A percentile compares a stretch with the other conserved stretches of the same genome.
Conservation (phyloP, 2,329 filamentous ascomycete genomes). For the Cladosporium sphaerospermum region DNA sequence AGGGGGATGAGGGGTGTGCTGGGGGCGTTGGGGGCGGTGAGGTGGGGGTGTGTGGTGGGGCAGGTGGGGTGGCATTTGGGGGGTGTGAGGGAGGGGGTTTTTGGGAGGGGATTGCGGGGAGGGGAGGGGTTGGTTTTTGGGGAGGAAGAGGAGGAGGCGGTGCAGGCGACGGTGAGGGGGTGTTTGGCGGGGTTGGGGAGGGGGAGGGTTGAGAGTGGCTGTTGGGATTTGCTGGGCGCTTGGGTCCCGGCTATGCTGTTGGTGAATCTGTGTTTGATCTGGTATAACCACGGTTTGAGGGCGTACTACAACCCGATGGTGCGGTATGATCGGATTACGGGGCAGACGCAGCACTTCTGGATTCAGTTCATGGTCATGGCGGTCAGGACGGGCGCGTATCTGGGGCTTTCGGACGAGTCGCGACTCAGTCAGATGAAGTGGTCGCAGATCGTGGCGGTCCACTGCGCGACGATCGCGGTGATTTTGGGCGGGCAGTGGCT, state of each 20-base stretch:
- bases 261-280: constrained; percentile 20
- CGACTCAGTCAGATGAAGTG: constrained; percentile 6
- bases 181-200: constrained; percentile 10
- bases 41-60: constrained; percentile 18
- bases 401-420: background rate
- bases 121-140: background rate
- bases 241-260: constrained; percentile 22
- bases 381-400: constrained; percentile 43
- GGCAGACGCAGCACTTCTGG: constrained; percentile 8
- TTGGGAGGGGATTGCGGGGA: background rate
- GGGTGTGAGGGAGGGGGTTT: background rate
- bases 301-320: constrained; percentile 22
- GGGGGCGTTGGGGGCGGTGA: constrained; percentile 16
- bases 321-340: constrained; percentile 10
- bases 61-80: constrained; percentile 27
- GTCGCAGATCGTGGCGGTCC: constrained; percentile 42
- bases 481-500: constrained; percentile 37
- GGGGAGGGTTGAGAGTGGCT: constrained; percentile 18
- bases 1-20: constrained; percentile 24
- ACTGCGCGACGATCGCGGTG: constrained; percentile 50
- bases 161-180: background rate
- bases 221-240: constrained; percentile 19
- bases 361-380: constrained; percentile 45
- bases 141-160: constrained; percentile 1
- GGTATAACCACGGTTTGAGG: constrained; percentile 30